Conservation (phyloP, 169 alveolate species). For the Plasmodium cynomolgi region DNA sequence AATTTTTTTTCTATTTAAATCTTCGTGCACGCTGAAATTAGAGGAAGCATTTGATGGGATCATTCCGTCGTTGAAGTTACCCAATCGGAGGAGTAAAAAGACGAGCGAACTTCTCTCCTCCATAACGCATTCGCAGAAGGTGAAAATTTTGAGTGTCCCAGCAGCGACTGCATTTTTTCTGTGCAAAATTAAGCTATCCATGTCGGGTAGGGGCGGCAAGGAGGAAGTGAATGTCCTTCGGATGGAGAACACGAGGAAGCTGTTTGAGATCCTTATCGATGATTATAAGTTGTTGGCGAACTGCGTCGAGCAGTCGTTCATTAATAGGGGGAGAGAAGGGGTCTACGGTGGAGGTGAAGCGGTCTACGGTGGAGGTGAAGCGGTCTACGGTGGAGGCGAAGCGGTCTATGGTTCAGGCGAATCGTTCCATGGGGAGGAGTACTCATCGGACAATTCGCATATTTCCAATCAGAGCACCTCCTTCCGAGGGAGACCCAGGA, state of each 20-base stretch:
- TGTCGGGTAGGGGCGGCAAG: conserved; percentile 5
- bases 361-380: neutral
- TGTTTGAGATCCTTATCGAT: conserved; percentile 18
- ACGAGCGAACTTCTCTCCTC: conserved; percentile 41
- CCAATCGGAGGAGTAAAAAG: conserved; percentile 2
- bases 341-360: neutral
- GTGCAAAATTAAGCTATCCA: conserved; percentile 59
- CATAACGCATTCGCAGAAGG: neutral
- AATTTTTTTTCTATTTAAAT: conserved; percentile 41
- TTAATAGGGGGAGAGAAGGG: neutral
- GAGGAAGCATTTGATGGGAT: conserved; percentile 41
- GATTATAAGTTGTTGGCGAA: conserved; percentile 22
- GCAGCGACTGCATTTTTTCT: conserved; percentile 59
- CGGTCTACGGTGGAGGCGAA: neutral
- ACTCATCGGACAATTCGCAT: neutral
- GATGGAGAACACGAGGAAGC: conserved; percentile 26
- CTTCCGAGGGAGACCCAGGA: neutral
- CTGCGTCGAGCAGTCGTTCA: conserved; percentile 28
- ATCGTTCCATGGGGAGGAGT: neutral
- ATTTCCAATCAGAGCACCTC: neutral
- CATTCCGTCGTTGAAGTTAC: conserved; percentile 34
- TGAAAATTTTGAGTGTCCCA: conserved; percentile 33
- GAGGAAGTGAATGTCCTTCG: conserved; percentile 10
- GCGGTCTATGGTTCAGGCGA: neutral
- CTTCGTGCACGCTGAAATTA: conserved; percentile 40